phyloP scores from a whole-genome alignment of 768 basidiomycete genomes.

The Fistulinella prunicolor region DNA sequence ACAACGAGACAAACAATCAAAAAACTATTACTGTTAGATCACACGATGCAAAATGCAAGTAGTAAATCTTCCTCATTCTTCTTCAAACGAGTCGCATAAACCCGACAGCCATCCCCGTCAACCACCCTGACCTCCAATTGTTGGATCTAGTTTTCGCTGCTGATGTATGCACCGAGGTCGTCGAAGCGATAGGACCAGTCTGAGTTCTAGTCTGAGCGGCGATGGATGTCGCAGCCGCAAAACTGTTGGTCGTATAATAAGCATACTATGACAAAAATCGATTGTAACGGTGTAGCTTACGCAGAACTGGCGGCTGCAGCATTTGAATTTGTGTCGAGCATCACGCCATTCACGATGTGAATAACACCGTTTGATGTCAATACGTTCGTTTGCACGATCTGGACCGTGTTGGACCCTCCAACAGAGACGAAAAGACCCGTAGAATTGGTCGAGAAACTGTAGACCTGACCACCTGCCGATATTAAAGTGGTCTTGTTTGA shows the following conservation, averaged over 20 bases:
- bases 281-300: slow-evolving; percentile 35
- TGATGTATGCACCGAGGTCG: not conserved
- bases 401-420: slow-evolving; percentile 44
- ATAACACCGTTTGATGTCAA: slow-evolving; percentile 66
- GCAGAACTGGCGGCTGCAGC: slow-evolving; percentile 47
- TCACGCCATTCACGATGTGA: slow-evolving; percentile 56
- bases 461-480: slow-evolving; percentile 56
- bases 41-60: no score
- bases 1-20: not conserved
- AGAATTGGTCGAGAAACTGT: slow-evolving; percentile 50
- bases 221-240: slow-evolving; percentile 47
- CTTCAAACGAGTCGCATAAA: slow-evolving; percentile 13
- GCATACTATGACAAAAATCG: not conserved
- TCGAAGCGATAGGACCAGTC: slow-evolving; percentile 40
- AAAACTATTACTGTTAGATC: no score
- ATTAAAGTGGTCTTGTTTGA: slow-evolving; percentile 35
- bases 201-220: slow-evolving; percentile 37
- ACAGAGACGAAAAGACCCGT: slow-evolving; percentile 56
- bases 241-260: slow-evolving; percentile 22
- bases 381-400: slow-evolving; percentile 56
- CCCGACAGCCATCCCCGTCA: slow-evolving; percentile 4
- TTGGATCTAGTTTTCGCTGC: not conserved
- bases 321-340: slow-evolving; percentile 45
- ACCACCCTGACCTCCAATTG: slow-evolving; percentile 1
- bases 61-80: no score